phyloP scores from a whole-genome alignment of 106 monocot genomes.

The Amphibolis antarctica region DNA sequence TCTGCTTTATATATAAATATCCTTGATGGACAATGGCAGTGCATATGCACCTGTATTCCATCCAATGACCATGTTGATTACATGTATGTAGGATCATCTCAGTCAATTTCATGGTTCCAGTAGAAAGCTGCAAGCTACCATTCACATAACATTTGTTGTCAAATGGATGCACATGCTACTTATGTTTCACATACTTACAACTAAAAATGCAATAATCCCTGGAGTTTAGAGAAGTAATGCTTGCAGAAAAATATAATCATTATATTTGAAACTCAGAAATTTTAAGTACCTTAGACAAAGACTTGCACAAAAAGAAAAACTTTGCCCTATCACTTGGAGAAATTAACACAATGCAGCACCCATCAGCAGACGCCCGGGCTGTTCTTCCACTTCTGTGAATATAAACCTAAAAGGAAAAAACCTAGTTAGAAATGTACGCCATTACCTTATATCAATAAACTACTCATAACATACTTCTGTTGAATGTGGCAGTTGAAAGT shows the following conservation, averaged over 20 bases:
- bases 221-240: background rate
- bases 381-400: slow-evolving; percentile 94
- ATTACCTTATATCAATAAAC: background rate
- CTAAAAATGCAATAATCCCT: too few relatives aligned
- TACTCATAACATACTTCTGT: slow-evolving; percentile 51
- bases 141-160: too few relatives aligned
- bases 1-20: too few relatives aligned
- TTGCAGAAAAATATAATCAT: background rate
- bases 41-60: too few relatives aligned
- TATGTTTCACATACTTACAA: too few relatives aligned
- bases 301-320: slow-evolving; percentile 74
- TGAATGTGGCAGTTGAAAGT: slow-evolving; percentile 97
- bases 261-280: background rate
- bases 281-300: slow-evolving; percentile 59
- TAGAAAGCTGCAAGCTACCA: too few relatives aligned
- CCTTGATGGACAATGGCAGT: too few relatives aligned
- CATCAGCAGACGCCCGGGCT: slow-evolving; percentile 72
- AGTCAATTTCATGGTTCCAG: too few relatives aligned
- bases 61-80: too few relatives aligned
- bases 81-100: too few relatives aligned
- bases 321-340: slow-evolving; percentile 75
- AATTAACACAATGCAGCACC: slow-evolving; percentile 72
- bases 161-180: too few relatives aligned
- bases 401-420: slow-evolving; percentile 49
- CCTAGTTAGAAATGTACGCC: background rate